Evolutionary conservation across 441 rosid genomes (phyloP), one percentile per base, ranked within the genome.

Genomic region (Croton setiger): DNA sequence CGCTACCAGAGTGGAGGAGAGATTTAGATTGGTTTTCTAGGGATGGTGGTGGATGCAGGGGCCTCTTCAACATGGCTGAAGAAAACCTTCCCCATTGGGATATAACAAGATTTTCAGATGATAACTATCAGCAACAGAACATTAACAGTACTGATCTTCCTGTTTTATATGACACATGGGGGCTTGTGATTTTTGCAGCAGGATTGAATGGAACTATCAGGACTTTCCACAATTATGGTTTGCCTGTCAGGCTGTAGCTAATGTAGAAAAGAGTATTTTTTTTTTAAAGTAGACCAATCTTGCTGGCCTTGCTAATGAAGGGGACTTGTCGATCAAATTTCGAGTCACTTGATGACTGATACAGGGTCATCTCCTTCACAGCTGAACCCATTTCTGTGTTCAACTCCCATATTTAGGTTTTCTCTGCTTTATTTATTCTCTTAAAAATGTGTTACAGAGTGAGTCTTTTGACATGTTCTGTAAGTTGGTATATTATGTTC

Each of bases 1-100:
- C 45, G 13, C 74, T 31, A 39, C 58, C 44, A 5, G 68, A 70
- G 45, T 53, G 66, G 45, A 73, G 63, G 41, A 76, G 78, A 48
- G 86, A 82, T 12, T 75, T 85, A 0, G 84, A 80, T 12, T 70
- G 84, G 12, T 85, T 85, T 74, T 85, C 79, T 44, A 69, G 65
- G 15, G 92, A 87, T 2, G 79, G 90, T 2, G 73, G 84, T n/a
- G n/a, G n/a, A 0, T 78, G 80, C 79, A 84, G 83, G 56, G 85
- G 78, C 0, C 47, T 78, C 86, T 0, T 87, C 92, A 15, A 93
- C 97, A 35, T 93, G 97, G 97, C 98, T 0, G 98, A 82, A 78
- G 98, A 91, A 78, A 87, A 83, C 69, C 93, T 93, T 70, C 88
- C 80, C 11, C 39, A 15, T 44, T 74, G 80, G 78, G 83, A 75